phyloP scores from a whole-genome alignment of 805 yeast genomes.

The Ogataea nitratoaversa region DNA sequence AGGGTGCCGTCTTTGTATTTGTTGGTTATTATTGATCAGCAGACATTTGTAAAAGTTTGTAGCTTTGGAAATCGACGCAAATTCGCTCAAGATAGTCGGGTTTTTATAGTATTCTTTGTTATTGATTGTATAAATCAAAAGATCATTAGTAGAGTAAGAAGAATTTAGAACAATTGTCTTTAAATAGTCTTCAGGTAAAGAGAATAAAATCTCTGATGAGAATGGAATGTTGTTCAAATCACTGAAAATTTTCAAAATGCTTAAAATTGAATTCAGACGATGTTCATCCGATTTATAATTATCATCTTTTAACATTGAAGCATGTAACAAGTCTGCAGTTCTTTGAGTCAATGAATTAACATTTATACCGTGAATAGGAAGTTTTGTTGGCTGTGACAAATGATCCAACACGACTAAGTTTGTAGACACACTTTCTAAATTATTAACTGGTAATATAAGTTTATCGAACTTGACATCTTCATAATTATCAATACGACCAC shows the following conservation, averaged over 20 bases:
- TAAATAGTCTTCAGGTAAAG: slow-evolving; percentile 24
- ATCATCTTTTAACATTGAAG: slow-evolving; percentile 39
- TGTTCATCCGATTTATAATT: slow-evolving; percentile 20
- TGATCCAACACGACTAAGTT: slow-evolving; percentile 28
- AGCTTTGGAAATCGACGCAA: slow-evolving; percentile 11
- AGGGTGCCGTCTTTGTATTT: slow-evolving; percentile 1
- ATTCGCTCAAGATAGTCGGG: slow-evolving; percentile 7
- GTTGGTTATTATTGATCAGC: slow-evolving; percentile 27
- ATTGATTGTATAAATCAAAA: slow-evolving; percentile 22
- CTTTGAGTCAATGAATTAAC: slow-evolving; percentile 59
- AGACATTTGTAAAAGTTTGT: slow-evolving; percentile 16
- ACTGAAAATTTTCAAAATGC: slow-evolving; percentile 30
- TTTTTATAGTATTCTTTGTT: slow-evolving; percentile 18
- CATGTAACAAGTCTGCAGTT: slow-evolving; percentile 66
- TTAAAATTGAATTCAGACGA: slow-evolving; percentile 34
- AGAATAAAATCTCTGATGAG: slow-evolving; percentile 29
- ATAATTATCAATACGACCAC: slow-evolving; percentile 17
- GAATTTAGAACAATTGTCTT: slow-evolving; percentile 22
- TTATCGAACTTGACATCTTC: slow-evolving; percentile 18
- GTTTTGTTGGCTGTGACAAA: slow-evolving; percentile 19
- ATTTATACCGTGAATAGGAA: slow-evolving; percentile 47
- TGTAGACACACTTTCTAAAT: slow-evolving; percentile 27
- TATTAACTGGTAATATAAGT: slow-evolving; percentile 23
- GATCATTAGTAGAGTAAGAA: slow-evolving; percentile 15
- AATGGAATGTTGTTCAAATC: slow-evolving; percentile 28